phyloP scores from a whole-genome alignment of 257 asterid genomes.

The Parsonsia alboflavescens region DNA sequence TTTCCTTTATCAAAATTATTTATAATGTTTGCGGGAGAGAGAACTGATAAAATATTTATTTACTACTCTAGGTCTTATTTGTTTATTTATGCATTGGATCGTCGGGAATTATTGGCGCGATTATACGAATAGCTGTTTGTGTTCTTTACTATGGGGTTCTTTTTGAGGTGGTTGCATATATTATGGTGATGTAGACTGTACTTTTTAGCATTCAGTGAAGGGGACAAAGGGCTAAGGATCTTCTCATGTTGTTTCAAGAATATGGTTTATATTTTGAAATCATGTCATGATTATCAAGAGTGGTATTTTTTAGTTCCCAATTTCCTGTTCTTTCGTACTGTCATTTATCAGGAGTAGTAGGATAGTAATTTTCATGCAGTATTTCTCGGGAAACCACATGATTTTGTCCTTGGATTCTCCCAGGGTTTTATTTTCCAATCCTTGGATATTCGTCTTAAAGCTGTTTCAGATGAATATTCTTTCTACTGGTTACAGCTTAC shows the following conservation, averaged over 20 bases:
- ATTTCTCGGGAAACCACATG: background rate
- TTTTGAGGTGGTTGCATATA: background rate
- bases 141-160: background rate
- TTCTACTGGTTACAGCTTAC: background rate
- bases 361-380: background rate
- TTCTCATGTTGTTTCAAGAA: background rate
- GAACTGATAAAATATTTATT: background rate
- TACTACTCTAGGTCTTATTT: background rate
- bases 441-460: background rate
- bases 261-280: background rate
- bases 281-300: background rate
- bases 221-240: background rate
- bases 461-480: background rate
- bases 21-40: background rate
- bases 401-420: background rate
- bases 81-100: background rate
- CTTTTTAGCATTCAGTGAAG: background rate
- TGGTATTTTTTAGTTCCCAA: background rate
- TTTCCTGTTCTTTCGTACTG: background rate
- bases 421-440: background rate
- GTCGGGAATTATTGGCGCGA: background rate
- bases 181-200: background rate
- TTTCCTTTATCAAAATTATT: background rate
- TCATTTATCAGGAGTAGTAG: background rate
- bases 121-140: background rate